Evolutionary conservation across 2,329 filamentous ascomycete genomes (phyloP), one percentile per base, ranked within the genome.

Genomic region (Colletotrichum sp.): DNA sequence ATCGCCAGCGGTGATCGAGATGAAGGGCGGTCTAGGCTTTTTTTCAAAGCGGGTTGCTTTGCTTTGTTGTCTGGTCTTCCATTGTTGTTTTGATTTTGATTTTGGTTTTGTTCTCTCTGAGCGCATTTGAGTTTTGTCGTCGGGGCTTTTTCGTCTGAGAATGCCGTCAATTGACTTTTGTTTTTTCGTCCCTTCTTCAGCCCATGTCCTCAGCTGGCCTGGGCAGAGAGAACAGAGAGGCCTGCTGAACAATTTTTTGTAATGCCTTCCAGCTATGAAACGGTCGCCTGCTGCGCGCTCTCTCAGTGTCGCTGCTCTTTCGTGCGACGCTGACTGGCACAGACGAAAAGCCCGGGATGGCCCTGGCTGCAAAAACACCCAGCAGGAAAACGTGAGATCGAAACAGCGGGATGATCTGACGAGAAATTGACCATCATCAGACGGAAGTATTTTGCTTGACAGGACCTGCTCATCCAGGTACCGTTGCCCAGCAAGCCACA

Each of bases 371-470:
- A 8, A 60, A 69, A 52, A 52, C 10, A 52, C 43, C 43, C 43
- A 64, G 58, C n/a, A 30, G 68, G 39, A 52, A 55, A 56, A 71
- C 60, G 60, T 52, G 58, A 71, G 68, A 75, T 66, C 30, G 73
- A 73, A 75, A 75, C 73, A 58, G 32, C 70, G 70, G 73, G 64
- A 75, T 64, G 64, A 75, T 75, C 70, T 75, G 70, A 62, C 68
- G 64, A 52, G 32, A 65, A 62, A 62, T 64, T 56, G 68, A 39
- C 28, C 27, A 67, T 43, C 52, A 61, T 64, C 62, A 34, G 73
- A 75, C 62, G 73, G 69, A 68, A 36, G 36, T 55, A 36, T 5
- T 58, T 56, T 62, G 66, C 25, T 10, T 28, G 28, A 25, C 43
- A 66, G 43, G 10, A 52, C 25, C 16, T 22, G 22, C 34, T 48